phyloP scores from a whole-genome alignment of 2,329 filamentous ascomycete genomes.

The Coleophoma crateriformis region DNA sequence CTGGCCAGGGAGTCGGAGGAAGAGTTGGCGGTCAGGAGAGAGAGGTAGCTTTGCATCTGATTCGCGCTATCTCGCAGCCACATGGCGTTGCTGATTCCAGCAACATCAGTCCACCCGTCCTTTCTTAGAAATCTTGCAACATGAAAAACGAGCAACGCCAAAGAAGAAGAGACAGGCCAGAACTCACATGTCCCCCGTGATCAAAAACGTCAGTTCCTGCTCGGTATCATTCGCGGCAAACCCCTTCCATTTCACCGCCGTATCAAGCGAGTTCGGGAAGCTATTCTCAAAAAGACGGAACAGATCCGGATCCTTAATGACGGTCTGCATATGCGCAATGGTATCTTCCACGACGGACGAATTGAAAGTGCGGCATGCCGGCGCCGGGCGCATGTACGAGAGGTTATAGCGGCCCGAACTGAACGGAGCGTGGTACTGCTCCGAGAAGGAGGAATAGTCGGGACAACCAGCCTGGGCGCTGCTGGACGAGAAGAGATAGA shows the following conservation, averaged over 20 bases:
- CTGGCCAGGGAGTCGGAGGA: slow-evolving; percentile 56
- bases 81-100: slow-evolving; percentile 84
- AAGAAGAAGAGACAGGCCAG: neutral
- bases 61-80: slow-evolving; percentile 83
- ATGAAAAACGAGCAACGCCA: neutral
- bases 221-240: slow-evolving; percentile 46
- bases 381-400: slow-evolving; percentile 72
- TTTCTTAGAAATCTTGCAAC: slow-evolving; percentile 41
- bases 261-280: slow-evolving; percentile 72
- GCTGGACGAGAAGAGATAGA: neutral
- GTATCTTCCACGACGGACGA: slow-evolving; percentile 71
- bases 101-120: slow-evolving; percentile 39
- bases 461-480: slow-evolving; percentile 41
- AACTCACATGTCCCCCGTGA: slow-evolving; percentile 45
- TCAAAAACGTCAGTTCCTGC: slow-evolving; percentile 59
- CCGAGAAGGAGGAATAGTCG: slow-evolving; percentile 58
- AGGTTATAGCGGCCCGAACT: slow-evolving; percentile 72
- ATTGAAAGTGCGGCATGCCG: slow-evolving; percentile 75
- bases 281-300: slow-evolving; percentile 66
- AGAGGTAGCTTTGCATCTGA: slow-evolving; percentile 66
- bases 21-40: slow-evolving; percentile 49
- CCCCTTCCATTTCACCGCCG: slow-evolving; percentile 65
- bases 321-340: slow-evolving; percentile 62
- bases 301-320: slow-evolving; percentile 72
- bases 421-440: slow-evolving; percentile 58